Conservation (phyloP, 2,329 filamentous ascomycete species). For the Zasmidium citrigriseum region DNA sequence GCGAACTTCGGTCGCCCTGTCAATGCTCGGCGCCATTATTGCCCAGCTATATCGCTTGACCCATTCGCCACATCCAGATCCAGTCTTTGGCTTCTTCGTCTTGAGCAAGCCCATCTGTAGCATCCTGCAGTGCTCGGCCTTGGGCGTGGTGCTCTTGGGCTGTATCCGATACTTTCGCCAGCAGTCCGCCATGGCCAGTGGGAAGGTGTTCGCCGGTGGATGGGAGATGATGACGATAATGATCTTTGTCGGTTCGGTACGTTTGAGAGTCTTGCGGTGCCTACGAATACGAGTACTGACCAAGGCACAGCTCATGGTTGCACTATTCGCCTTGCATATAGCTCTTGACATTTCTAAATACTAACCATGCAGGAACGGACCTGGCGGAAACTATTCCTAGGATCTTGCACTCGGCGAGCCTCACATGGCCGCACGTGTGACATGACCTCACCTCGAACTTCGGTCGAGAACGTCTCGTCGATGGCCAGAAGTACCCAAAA, state of each 20-base stretch:
- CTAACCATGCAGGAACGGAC: background rate
- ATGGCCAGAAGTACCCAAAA: too few relatives aligned
- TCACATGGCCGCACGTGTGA: background rate
- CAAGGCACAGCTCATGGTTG: slow-evolving; percentile 18
- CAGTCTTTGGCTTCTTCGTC: slow-evolving; percentile 59
- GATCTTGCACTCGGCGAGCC: background rate
- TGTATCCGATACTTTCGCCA: slow-evolving; percentile 61
- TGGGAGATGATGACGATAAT: slow-evolving; percentile 59
- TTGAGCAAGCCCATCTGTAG: slow-evolving; percentile 62
- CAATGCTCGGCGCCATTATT: slow-evolving; percentile 65
- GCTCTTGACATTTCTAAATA: slow-evolving; percentile 20
- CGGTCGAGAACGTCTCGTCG: too few relatives aligned
- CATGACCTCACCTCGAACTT: background rate
- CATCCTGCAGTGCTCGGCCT: slow-evolving; percentile 50
- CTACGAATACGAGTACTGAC: background rate
- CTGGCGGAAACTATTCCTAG: background rate
- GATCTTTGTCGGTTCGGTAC: slow-evolving; percentile 49
- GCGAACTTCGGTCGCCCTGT: slow-evolving; percentile 68
- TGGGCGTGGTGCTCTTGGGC: slow-evolving; percentile 55
- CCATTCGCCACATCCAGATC: slow-evolving; percentile 45
- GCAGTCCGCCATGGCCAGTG: slow-evolving; percentile 59
- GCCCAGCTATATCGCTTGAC: slow-evolving; percentile 69
- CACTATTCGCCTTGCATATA: slow-evolving; percentile 25
- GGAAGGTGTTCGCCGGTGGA: slow-evolving; percentile 59
- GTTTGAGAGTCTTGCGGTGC: slow-evolving; percentile 32